Conservation (phyloP, 1,284 basidiomycete genomes). For the Fistulina hepatica region DNA sequence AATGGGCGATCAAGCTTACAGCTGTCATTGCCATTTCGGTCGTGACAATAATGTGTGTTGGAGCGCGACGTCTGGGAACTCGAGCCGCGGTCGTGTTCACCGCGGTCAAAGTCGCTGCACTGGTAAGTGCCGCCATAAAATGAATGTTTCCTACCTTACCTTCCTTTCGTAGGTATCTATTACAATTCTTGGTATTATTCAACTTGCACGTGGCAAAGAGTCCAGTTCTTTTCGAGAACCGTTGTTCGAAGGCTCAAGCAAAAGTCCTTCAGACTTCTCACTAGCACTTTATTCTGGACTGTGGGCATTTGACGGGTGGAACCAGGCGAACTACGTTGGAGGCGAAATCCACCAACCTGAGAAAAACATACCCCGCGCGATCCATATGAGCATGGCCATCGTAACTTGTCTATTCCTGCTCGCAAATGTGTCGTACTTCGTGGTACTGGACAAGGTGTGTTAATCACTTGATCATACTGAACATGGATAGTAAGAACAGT, state of each 20-base stretch:
- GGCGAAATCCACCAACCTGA: conserved; percentile 84
- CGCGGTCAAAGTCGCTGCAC: conserved; percentile 57
- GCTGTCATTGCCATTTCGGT: conserved; percentile 64
- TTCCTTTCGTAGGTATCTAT: conserved; percentile 48
- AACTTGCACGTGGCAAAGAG: conserved; percentile 56
- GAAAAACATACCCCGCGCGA: conserved; percentile 80
- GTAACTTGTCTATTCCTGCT: conserved; percentile 70
- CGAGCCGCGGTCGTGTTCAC: conserved; percentile 82
- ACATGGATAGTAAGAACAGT: not conserved
- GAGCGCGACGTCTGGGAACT: conserved; percentile 71
- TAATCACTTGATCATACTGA: conserved; percentile 20
- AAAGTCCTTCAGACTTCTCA: conserved; percentile 77
- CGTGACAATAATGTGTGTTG: conserved; percentile 70
- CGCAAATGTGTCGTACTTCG: conserved; percentile 87
- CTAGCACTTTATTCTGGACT: conserved; percentile 91
- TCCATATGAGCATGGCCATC: conserved; percentile 79
- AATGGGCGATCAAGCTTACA: conserved; percentile 90
- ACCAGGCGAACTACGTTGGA: conserved; percentile 82
- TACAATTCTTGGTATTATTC: conserved; percentile 62
- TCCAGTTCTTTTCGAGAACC: conserved; percentile 53
- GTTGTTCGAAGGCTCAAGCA: conserved; percentile 68
- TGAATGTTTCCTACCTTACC: conserved; percentile 7
- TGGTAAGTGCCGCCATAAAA: conserved; percentile 1
- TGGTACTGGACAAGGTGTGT: conserved; percentile 74
- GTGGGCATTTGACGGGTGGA: conserved; percentile 96